A percentile compares a stretch with the other conserved stretches of the same genome.
phyloP scores from a whole-genome alignment of 148 eudicot species.

The Polygonum aviculare region DNA sequence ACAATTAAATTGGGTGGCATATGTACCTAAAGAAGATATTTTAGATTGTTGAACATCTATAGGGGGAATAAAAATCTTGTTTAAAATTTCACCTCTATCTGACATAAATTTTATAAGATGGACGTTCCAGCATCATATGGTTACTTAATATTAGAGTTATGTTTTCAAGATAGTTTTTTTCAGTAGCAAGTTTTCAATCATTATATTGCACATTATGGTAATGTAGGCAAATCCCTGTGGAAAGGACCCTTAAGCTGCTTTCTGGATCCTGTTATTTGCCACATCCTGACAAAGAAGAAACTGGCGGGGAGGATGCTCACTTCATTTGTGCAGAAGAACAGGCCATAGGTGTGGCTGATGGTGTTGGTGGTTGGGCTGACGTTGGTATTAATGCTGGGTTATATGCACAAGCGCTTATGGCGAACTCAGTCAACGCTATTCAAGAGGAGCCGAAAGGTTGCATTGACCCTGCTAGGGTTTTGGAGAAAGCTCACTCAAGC shows the following conservation, averaged over 20 bases:
- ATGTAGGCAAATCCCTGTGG: slow-evolving; percentile 29
- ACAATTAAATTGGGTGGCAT: background rate
- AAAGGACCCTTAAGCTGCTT: slow-evolving; percentile 38
- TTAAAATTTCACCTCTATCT: background rate
- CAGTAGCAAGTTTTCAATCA: background rate
- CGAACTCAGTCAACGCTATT: slow-evolving; percentile 46
- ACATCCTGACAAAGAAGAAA: slow-evolving; percentile 75
- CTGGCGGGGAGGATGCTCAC: slow-evolving; percentile 80
- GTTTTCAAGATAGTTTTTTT: background rate
- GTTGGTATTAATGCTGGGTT: slow-evolving; percentile 55
- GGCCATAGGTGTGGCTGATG: slow-evolving; percentile 70
- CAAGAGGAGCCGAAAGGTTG: slow-evolving; percentile 61
- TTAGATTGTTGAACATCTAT: background rate
- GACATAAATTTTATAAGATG: background rate
- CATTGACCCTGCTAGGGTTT: slow-evolving; percentile 58
- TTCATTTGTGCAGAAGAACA: slow-evolving; percentile 55
- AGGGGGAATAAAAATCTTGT: background rate
- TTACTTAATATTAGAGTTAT: background rate
- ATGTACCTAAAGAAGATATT: background rate
- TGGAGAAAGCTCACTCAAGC: slow-evolving; percentile 61
- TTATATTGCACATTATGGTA: slow-evolving; percentile 7
- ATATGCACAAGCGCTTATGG: slow-evolving; percentile 66
- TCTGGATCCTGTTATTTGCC: slow-evolving; percentile 69
- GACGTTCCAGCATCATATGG: background rate
- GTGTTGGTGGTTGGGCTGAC: slow-evolving; percentile 79